Evolutionary conservation across 345 rosid genomes (phyloP), one percentile per base, ranked within the genome.

Genomic region (Aethionema arabicum): DNA sequence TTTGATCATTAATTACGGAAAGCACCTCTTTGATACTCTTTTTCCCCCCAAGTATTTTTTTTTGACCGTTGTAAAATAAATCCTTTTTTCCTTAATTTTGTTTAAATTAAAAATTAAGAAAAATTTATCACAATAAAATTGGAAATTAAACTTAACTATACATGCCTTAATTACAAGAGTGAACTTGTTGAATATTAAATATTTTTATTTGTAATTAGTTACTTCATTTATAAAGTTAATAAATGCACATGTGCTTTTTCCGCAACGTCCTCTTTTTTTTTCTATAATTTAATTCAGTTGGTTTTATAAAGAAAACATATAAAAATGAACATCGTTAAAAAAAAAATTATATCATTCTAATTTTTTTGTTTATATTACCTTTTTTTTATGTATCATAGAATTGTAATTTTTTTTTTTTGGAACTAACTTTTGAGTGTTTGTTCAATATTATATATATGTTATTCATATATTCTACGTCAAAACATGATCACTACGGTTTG

Each of bases 401-500:
- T 21, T 21, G 27, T 21, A 21, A 21, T 21, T 21, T 21, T 21
- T 21, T 21, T 21, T 21, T 21, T 21, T 21, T 21, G 27, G 2
- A 21, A 21, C 27, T 21, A 21, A 21, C 27, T 21, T 21, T 21
- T 21, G 27, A 1, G 38, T 29, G 5, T 32, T 49, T 38, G 11
- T 57, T 38, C 30, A 42, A 58, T 45, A 14, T 42, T 30, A 6
- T 27, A 46, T 59, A 56, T 54, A 11, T 60, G 2, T 21, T 21
- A 21, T 21, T n/a, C n/a, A n/a, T n/a, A n/a, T n/a, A n/a, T n/a
- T 47, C 63, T 56, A 51, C 38, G 38, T 35, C 58, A 15, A 45
- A 29, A 14, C 57, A 47, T 40, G 68, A 55, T n/a, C 63, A 46
- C 68, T 66, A 66, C 69, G 65, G 66, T 78, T 66, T 15, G 80